Base-by-base conservation (phyloP, 169 alveolate genomes). In the Eimeria nieschulzi region DNA sequence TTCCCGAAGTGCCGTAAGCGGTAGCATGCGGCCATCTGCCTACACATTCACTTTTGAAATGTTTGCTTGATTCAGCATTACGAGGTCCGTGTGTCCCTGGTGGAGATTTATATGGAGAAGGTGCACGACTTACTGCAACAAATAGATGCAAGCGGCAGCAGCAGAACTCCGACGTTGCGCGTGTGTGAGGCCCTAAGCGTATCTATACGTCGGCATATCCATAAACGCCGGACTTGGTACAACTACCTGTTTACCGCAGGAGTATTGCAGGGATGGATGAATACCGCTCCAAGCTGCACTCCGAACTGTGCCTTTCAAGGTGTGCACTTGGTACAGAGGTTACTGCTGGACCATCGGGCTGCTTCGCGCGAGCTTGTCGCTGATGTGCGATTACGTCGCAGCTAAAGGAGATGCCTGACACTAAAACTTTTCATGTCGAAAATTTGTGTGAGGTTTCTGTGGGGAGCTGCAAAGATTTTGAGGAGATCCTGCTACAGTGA, bases 361-460 rank as follows among this genome's bases (percentile, higher is more conserved):
- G 46, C 3, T 33, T 33, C 46, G 46, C 46, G 6, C 3, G 46
- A 33, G 7, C 23, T 53, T 55, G 26, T 51, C 59, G 55, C 61
- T 79, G 87, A 17, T 53, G 56, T 56, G 54, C 26, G 12, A 10
- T 25, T 51, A 53, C 17, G 15, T 13, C 63, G 39, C 19, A 82
- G 90, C 64, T 82, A 46, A 82, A 82, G 46, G 90, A 82, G 63
- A 82, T 68, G 53, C 90, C 90, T 63, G 78, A 82, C 78, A 82
- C 90, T 19, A 76, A 76, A 26, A 61, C 76, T 3, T 82, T 82
- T 13, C 90, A 82, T 17, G 78, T 82, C n/a, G 90, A 82, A 63
- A 63, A 82, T 63, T 61, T 82, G 63, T 82, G 90, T 76, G 90
- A 82, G 63, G 90, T 82, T 12, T n/a, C 90, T 33, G 90, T 82